These are phyloP conservation scores for Debaryomyces maramus DNA, from an alignment of 805 yeast species.

Conservation along the genomic window DNA sequence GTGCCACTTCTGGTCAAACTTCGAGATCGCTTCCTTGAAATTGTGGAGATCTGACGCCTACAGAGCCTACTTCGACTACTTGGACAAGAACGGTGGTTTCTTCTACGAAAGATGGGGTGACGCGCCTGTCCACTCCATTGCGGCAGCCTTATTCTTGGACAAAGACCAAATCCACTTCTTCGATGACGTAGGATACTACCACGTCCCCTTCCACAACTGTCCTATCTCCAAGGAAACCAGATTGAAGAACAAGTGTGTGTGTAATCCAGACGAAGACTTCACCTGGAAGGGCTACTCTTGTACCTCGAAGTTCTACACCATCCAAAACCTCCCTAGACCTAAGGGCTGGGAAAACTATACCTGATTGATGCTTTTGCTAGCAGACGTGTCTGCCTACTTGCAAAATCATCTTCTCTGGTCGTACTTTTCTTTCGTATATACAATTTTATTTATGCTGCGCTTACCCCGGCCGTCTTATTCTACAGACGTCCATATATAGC, in stretches of 20 bases:
- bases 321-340: conserved; percentile 59
- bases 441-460: no score
- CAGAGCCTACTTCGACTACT: conserved; percentile 61
- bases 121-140: conserved; percentile 88
- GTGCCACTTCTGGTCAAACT: conserved; percentile 89
- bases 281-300: conserved; percentile 78
- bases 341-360: conserved; percentile 67
- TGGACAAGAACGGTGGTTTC: conserved; percentile 82
- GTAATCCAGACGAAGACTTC: conserved; percentile 72
- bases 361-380: conserved; percentile 22
- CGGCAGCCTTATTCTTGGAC: conserved; percentile 74
- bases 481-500: no score
- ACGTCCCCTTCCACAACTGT: conserved; percentile 78
- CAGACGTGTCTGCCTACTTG: background rate
- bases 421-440: no score
- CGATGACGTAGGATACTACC: conserved; percentile 82
- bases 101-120: conserved; percentile 95
- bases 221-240: conserved; percentile 68
- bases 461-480: no score
- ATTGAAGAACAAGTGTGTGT: conserved; percentile 62
- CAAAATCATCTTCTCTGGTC: no score
- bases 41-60: conserved; percentile 78
- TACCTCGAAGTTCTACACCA: conserved; percentile 59
- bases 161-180: conserved; percentile 72
- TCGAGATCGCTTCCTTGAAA: conserved; percentile 70